phyloP scores from a whole-genome alignment of 2,329 filamentous ascomycete species.

The Fusarium foetens region DNA sequence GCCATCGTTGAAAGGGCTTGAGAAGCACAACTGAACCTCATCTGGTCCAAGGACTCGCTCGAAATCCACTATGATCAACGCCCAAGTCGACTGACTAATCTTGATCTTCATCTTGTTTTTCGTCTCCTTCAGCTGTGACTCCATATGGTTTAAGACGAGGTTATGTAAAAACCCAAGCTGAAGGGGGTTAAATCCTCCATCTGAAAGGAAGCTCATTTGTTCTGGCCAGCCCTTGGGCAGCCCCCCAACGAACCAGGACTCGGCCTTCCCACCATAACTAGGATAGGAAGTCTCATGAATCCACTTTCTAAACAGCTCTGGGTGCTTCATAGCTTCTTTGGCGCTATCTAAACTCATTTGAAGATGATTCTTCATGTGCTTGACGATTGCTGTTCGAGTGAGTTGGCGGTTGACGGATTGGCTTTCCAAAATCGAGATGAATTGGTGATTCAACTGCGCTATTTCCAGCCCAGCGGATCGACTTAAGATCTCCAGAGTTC shows the following conservation, averaged over 20 bases:
- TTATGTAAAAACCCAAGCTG: background rate
- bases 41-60: background rate
- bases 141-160: background rate
- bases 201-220: background rate
- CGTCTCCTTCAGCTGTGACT: background rate
- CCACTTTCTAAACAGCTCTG: background rate
- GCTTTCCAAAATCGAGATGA: background rate
- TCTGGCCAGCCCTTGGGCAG: background rate
- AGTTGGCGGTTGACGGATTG: background rate
- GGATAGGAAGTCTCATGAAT: background rate
- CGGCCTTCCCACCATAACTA: background rate
- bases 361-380: background rate
- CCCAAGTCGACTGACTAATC: background rate
- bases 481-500: background rate
- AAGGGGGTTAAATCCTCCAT: background rate
- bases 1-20: background rate
- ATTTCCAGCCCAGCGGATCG: background rate
- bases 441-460: background rate
- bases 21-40: background rate
- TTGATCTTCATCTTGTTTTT: background rate
- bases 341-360: background rate
- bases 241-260: background rate
- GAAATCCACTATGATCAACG: background rate
- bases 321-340: background rate
- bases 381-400: background rate